phyloP scores from a whole-genome alignment of 768 basidiomycete species.

The Gloeopeniophorella convolvens region DNA sequence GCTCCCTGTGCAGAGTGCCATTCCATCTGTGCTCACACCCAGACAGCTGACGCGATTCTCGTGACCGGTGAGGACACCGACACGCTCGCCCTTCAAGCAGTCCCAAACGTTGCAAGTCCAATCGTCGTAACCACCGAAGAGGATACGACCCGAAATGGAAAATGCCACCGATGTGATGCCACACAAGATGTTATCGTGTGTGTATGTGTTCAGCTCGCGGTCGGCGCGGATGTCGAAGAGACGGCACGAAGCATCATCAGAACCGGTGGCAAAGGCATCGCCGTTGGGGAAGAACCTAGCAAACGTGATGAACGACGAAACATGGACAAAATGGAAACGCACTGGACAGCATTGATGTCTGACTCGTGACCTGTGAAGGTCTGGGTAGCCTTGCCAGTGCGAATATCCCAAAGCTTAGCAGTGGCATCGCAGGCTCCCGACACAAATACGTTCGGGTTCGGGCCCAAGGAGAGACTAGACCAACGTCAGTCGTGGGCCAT shows the following conservation, averaged over 20 bases:
- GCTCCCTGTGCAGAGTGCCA: constrained; percentile 97
- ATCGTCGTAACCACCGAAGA: constrained; percentile 98
- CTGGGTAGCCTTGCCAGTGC: constrained; percentile 94
- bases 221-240: constrained; percentile 97
- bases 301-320: constrained; percentile 7
- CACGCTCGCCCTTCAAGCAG: constrained; percentile 95
- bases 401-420: constrained; percentile 98
- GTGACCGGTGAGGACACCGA: constrained; percentile 94
- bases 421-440: constrained; percentile 98
- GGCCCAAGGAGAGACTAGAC: constrained; percentile 85
- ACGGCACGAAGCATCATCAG: constrained; percentile 97
- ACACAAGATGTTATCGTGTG: constrained; percentile 97
- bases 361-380: constrained; percentile 98
- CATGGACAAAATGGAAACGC: constrained; percentile 31
- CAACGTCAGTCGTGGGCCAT: constrained; percentile 10
- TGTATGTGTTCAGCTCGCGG: constrained; percentile 93
- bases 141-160: constrained; percentile 93
- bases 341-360: constrained; percentile 99
- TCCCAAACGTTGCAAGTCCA: constrained; percentile 99
- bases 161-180: constrained; percentile 99
- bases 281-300: constrained; percentile 97
- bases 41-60: constrained; percentile 98
- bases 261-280: constrained; percentile 97
- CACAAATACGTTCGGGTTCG: constrained; percentile 94
- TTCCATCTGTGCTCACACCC: constrained; percentile 92